These are phyloP conservation scores for Salinomyces thailandicus DNA, from an alignment of 2,329 filamentous ascomycete species.

Conservation along the genomic window DNA sequence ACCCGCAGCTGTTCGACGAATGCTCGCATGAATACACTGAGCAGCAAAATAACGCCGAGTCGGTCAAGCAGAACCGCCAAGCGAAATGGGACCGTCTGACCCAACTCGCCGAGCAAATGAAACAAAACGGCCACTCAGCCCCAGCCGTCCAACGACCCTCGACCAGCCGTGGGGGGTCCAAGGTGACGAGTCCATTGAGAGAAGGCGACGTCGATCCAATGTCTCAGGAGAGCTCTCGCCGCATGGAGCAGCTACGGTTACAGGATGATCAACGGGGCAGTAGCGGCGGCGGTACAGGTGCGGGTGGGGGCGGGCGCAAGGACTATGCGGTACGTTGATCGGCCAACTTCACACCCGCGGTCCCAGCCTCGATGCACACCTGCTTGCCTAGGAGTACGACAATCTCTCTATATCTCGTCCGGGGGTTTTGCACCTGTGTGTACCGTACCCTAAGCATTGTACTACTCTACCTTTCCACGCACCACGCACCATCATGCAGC, in stretches of 20 bases:
- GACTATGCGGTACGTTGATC: constrained; percentile 28
- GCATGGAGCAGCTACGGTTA: constrained; percentile 79
- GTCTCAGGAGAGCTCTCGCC: constrained; percentile 51
- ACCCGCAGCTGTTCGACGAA: constrained; percentile 94
- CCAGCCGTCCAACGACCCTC: constrained; percentile 9
- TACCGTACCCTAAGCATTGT: no score
- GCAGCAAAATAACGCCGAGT: constrained; percentile 83
- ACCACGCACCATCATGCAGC: no score
- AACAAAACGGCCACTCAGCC: constrained; percentile 17
- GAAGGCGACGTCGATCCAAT: constrained; percentile 68
- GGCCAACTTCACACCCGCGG: neutral
- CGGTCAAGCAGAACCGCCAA: constrained; percentile 69
- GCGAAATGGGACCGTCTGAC: constrained; percentile 81
- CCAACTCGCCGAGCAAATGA: constrained; percentile 56
- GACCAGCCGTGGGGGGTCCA: constrained; percentile 15
- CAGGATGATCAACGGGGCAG: constrained; percentile 59
- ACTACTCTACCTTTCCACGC: no score
- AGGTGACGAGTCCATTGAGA: constrained; percentile 26
- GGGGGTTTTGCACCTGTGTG: no score
- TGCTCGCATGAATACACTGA: constrained; percentile 98
- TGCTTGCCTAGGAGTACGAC: no score
- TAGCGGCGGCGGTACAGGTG: constrained; percentile 34
- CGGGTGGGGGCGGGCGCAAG: constrained; percentile 34
- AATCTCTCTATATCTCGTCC: no score
- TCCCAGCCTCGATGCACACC: no score